Evolutionary conservation across 129 eudicot species (phyloP).

Genomic region (Apium graveolens): DNA sequence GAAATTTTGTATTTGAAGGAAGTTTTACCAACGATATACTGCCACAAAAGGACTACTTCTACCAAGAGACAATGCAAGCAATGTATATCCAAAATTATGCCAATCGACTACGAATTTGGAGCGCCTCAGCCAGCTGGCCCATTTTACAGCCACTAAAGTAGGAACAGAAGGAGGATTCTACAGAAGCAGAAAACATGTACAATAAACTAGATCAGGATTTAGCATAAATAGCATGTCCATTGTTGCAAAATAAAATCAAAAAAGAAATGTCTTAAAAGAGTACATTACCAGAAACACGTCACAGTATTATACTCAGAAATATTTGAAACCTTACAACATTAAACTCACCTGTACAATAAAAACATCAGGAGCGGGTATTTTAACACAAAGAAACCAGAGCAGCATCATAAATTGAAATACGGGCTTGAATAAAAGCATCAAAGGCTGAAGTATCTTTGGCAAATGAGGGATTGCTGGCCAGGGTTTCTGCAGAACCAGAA

Average conservation of each 20-base stretch:
- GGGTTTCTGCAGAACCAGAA: conserved; percentile 46
- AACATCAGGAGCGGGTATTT: conserved; percentile 85
- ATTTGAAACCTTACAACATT: not conserved
- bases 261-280: not conserved
- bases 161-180: conserved; percentile 98
- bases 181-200: conserved; percentile 17
- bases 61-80: conserved; percentile 85
- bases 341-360: conserved; percentile 76
- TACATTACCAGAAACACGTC: not conserved
- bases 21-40: conserved; percentile 70
- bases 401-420: conserved; percentile 70
- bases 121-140: conserved; percentile 82
- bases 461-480: conserved; percentile 55
- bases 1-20: not conserved
- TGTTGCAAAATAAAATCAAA: not conserved
- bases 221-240: not conserved
- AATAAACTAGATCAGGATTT: not conserved
- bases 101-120: conserved; percentile 79
- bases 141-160: conserved; percentile 78
- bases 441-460: conserved; percentile 49
- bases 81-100: conserved; percentile 93
- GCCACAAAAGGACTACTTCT: conserved; percentile 77
- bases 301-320: not conserved
- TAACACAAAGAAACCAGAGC: conserved; percentile 83
- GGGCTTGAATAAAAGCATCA: conserved; percentile 73